Percentiles rank a stretch among this genome's conserved stretches.
phyloP scores from a whole-genome alignment of 2,329 filamentous ascomycete species.

The Incumbomyces lentus region DNA sequence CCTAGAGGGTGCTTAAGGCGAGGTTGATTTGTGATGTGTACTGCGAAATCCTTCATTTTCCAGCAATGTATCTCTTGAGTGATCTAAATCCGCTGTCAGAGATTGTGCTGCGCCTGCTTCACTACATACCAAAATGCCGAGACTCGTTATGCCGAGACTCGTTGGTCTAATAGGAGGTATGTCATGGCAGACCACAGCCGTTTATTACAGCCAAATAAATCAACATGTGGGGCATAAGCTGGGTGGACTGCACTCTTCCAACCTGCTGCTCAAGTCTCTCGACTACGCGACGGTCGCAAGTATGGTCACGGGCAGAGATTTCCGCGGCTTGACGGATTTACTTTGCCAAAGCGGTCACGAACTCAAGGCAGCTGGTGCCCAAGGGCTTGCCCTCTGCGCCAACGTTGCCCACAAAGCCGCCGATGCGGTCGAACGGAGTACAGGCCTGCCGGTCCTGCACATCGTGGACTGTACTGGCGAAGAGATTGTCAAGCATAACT shows the following conservation, averaged over 20 bases:
- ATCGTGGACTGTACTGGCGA: conserved; percentile 10
- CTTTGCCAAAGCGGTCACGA: conserved; percentile 1
- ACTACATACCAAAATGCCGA: too few species aligned
- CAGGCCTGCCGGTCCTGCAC: conserved; percentile 10
- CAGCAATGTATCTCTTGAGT: too few species aligned
- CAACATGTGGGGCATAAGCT: conserved; percentile 9
- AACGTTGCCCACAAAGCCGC: conserved; percentile 12
- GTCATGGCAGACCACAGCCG: conserved; percentile 7
- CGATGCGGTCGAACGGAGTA: conserved; percentile 1
- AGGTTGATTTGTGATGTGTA: too few species aligned
- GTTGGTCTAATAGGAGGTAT: conserved; percentile 13
- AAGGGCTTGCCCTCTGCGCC: conserved; percentile 8
- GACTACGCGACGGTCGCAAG: conserved; percentile 9
- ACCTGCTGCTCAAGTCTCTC: conserved; percentile 9
- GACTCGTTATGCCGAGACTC: too few species aligned
- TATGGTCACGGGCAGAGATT: conserved; percentile 1
- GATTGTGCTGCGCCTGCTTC: too few species aligned
- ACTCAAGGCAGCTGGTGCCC: conserved; percentile 8
- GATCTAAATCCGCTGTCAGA: too few species aligned
- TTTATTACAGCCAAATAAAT: conserved; percentile 12
- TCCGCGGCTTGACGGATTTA: conserved; percentile 6
- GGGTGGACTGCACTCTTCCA: conserved; percentile 10
- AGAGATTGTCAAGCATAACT: not conserved
- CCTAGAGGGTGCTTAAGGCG: too few species aligned
- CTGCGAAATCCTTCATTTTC: too few species aligned